These are phyloP conservation scores for Arthrobotrys sinensis DNA, from an alignment of 2,329 filamentous ascomycete genomes.

Conservation along the genomic window DNA sequence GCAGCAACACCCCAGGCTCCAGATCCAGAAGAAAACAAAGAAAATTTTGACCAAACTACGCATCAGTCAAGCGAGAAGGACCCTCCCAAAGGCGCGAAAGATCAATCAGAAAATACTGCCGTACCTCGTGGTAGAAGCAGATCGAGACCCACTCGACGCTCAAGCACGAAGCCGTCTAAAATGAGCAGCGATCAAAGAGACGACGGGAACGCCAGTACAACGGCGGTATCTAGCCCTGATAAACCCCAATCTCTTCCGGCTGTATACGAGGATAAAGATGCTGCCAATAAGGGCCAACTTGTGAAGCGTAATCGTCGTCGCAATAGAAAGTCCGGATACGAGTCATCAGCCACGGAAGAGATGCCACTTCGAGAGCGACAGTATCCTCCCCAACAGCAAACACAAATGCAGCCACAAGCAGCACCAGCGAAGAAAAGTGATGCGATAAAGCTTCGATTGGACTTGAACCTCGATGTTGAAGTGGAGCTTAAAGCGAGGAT, in stretches of 20 bases:
- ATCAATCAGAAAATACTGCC: slow-evolving; percentile 3
- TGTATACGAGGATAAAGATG: slow-evolving; percentile 42
- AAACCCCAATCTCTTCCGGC: slow-evolving; percentile 30
- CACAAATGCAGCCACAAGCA: slow-evolving; percentile 66
- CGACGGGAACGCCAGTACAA: slow-evolving; percentile 21
- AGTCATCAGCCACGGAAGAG: slow-evolving; percentile 62
- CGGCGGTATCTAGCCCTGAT: slow-evolving; percentile 30
- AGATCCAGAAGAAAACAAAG: slow-evolving; percentile 27
- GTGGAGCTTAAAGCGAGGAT: slow-evolving; percentile 65
- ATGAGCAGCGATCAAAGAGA: slow-evolving; percentile 38
- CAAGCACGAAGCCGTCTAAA: slow-evolving; percentile 15
- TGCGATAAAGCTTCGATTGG: slow-evolving; percentile 63
- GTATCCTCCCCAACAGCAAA: slow-evolving; percentile 65
- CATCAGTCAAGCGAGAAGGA: not conserved
- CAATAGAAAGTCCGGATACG: slow-evolving; percentile 63
- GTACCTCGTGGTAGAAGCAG: slow-evolving; percentile 23
- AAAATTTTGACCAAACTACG: slow-evolving; percentile 8
- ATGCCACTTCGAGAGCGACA: slow-evolving; percentile 62
- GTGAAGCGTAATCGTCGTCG: slow-evolving; percentile 62
- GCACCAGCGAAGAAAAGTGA: slow-evolving; percentile 62
- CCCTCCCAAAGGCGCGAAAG: not conserved
- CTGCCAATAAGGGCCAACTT: slow-evolving; percentile 46
- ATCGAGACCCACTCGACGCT: slow-evolving; percentile 21
- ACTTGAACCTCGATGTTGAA: slow-evolving; percentile 65
- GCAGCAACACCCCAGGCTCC: not conserved